Evolutionary conservation across 768 basidiomycete species (phyloP).

Genomic region (Tephrocybe rancida): DNA sequence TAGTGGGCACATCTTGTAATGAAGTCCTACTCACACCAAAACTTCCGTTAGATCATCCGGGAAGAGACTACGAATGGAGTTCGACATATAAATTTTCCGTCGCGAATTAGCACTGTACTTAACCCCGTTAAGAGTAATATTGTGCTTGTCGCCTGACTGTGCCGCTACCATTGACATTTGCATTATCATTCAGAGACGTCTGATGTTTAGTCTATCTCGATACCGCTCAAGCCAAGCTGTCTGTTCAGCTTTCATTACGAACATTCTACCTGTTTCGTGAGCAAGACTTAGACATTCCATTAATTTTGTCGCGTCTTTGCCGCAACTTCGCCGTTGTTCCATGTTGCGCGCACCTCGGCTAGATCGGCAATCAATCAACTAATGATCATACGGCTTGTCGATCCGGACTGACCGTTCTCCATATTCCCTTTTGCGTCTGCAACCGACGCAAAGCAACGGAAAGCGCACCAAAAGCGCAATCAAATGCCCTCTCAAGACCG

Average conservation of each 20-base stretch:
- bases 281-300: not conserved
- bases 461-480: not conserved
- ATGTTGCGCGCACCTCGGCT: not conserved
- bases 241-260: not conserved
- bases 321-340: not conserved
- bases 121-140: too few relatives aligned
- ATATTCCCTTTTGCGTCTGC: not conserved
- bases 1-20: not conserved
- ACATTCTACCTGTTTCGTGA: conserved; percentile 1
- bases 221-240: not conserved
- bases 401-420: not conserved
- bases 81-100: conserved; percentile 51
- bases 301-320: not conserved
- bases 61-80: conserved; percentile 45
- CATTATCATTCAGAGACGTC: not conserved
- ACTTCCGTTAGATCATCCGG: conserved; percentile 37
- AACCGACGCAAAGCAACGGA: too few relatives aligned
- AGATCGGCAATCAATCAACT: not conserved
- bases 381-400: not conserved
- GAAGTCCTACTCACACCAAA: not conserved
- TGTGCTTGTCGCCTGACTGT: too few relatives aligned
- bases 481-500: not conserved
- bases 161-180: not conserved
- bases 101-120: too few relatives aligned
- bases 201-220: too few relatives aligned